These are phyloP conservation scores for Aschersonia sp. DNA, from an alignment of 2,329 filamentous ascomycete species.

Conservation along the genomic window DNA sequence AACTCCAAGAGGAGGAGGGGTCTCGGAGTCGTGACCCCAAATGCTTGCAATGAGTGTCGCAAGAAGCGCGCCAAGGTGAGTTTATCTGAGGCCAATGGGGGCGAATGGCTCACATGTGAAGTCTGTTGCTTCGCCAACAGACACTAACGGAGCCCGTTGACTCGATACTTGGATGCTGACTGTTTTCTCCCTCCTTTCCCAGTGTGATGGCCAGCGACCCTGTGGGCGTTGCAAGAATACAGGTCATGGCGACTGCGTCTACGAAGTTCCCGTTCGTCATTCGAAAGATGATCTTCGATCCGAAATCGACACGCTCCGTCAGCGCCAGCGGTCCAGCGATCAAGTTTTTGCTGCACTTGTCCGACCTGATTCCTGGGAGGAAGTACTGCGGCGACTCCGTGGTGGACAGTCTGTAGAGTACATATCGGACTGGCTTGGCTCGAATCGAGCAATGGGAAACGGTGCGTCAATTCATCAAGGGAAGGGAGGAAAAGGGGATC, in stretches of 20 bases:
- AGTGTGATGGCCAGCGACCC: constrained; percentile 45
- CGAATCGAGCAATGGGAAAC: constrained; percentile 15
- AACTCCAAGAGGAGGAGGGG: constrained; percentile 37
- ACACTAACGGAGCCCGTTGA: neutral
- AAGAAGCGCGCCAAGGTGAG: constrained; percentile 46
- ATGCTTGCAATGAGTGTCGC: constrained; percentile 45
- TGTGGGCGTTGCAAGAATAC: constrained; percentile 41
- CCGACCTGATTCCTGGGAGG: constrained; percentile 35
- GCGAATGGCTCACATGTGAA: neutral
- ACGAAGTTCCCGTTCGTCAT: constrained; percentile 47
- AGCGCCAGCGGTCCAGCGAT: constrained; percentile 38
- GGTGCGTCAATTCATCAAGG: constrained; percentile 6
- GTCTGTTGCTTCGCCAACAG: neutral
- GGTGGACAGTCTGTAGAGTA: constrained; percentile 37
- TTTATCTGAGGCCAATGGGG: neutral
- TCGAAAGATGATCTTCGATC: constrained; percentile 46
- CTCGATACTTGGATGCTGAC: neutral
- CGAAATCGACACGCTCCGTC: constrained; percentile 43
- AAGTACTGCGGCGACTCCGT: constrained; percentile 37
- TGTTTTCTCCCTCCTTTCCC: neutral
- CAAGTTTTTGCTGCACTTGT: constrained; percentile 39
- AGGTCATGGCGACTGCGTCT: constrained; percentile 40
- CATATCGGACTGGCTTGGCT: constrained; percentile 39
- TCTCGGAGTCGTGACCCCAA: constrained; percentile 40
- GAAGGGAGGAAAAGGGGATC: too few relatives aligned